Evolutionary conservation across 345 rosid genomes (phyloP), one percentile per base, ranked within the genome.

Genomic region (Gossypium arboreum): DNA sequence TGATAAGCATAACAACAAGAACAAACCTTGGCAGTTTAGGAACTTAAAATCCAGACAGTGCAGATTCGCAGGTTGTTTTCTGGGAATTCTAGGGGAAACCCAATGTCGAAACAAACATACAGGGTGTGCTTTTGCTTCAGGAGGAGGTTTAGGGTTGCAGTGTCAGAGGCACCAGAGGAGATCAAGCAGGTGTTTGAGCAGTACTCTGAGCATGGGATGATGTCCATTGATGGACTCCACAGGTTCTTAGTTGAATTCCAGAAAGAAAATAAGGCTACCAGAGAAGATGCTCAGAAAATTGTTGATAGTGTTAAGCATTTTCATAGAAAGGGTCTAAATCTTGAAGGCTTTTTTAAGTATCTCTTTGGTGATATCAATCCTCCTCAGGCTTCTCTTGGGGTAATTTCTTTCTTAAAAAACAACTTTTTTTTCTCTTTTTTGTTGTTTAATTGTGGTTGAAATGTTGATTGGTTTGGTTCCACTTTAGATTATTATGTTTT

Each of bases 321-420:
- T 72, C 92, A 87, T 73, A 85, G 88, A 0, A 87, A 25, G 73
- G 94, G 83, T 43, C 81, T 91, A 57, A 75, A 81, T 61, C 89
- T 90, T 69, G 97, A 90, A 72, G 87, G 71, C 56, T 91, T 91
- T 72, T 91, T 91, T 67, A 87, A 86, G 83, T 91, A 84, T 81
- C 88, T 91, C 9, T 86, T 85, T 20, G 81, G 79, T 58, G 84
- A 83, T 20, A 8, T 8, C 10, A 91, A 91, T 69, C 83, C 86
- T 79, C 94, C 92, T 66, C 79, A 88, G 75, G 82, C 80, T 72
- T 78, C 76, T 51, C 75, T 22, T 17, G 86, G 76, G 90, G 97
- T 91, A 75, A 76, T 59, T 11, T 13, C 9, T 16, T 12, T 60
- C 41, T 44, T 47, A 34, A 20, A 54, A 34, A 4, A 34, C 39